Base-by-base conservation (phyloP, 1,284 basidiomycete genomes). In the Trichosporon coremiiforme region DNA sequence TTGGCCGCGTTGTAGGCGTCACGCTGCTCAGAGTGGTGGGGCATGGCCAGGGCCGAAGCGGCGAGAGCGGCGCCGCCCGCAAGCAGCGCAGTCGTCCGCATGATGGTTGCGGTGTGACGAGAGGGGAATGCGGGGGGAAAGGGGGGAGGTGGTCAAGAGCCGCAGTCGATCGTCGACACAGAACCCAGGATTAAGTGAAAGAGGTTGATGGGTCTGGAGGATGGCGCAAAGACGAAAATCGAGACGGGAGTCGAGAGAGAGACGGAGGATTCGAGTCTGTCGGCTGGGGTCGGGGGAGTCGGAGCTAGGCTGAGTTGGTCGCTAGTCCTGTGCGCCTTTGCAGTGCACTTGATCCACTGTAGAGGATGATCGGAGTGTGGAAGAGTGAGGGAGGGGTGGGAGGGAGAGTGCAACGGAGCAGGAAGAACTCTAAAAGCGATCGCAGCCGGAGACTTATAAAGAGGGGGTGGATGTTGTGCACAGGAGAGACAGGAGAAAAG, bases 1-100 rank as follows among this genome's bases (percentile, higher is more conserved):
- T 83, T 74, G 64, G 75, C 57, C 17, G 72, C 25, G 68, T 80
- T 81, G 41, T 60, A 66, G 4, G 57, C 57, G 15, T 67, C 68
- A 45, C 41, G 41, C 41, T 7, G 41, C 41, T 45, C 41, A 45
- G 41, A 45, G 41, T 45, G 41, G 60, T 71, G 33, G 8, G 62
- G 64, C 7, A 63, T 38, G 13, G 64, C 68, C 17, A 72, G 29
- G 17, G 70, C 63, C 33, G 66, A 60, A 22, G 73, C 64, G 47
- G 62, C 64, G n/a, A 68, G 45, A 53, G 64, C 53, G 55, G 71
- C 57, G 66, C 29, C 31, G 15, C 29, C 57, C 2, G 57, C 29
- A 25, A 33, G 12, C 29, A 60, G 57, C 31, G 57, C 31, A 17
- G 57, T 33, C 22, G 57, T 60, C 31, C 57, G 57, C 57, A 60